phyloP scores from a whole-genome alignment of 148 eudicot genomes.

The Oxyria digyna region DNA sequence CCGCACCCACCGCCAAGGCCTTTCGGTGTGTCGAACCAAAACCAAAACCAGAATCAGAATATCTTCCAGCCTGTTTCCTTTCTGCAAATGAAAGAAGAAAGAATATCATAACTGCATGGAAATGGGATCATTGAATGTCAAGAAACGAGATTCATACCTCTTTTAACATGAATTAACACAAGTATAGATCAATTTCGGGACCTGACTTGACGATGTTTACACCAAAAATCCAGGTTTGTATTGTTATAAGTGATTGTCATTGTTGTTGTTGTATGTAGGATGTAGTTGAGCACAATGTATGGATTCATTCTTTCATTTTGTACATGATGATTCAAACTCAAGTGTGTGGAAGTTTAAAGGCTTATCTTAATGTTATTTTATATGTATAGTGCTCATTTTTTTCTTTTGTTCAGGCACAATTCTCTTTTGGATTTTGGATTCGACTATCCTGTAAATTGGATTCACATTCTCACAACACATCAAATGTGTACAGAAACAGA shows the following conservation, averaged over 20 bases:
- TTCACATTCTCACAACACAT: too few species aligned
- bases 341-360: conserved; percentile 3
- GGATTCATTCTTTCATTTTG: conserved; percentile 2
- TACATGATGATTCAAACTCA: conserved; percentile 6
- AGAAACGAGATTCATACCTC: not conserved
- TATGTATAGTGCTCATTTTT: not conserved
- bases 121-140: not conserved
- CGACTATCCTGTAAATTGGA: too few species aligned
- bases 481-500: not conserved
- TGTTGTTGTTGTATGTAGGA: conserved; percentile 1
- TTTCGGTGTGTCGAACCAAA: not conserved
- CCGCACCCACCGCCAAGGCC: conserved; percentile 26
- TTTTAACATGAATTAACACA: not conserved
- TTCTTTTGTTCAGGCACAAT: too few species aligned
- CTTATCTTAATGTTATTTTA: not conserved
- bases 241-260: not conserved
- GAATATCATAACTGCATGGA: conserved; percentile 3
- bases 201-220: not conserved
- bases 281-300: not conserved
- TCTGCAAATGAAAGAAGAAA: conserved; percentile 10
- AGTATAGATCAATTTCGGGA: not conserved
- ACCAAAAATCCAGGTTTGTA: not conserved
- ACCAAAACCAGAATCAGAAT: not conserved
- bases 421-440: too few species aligned
- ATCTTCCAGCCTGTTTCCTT: conserved; percentile 1